Evolutionary conservation across 2,329 filamentous ascomycete genomes (phyloP), one percentile per base, ranked within the genome.

Genomic region (Sarocladiaceae sp.): DNA sequence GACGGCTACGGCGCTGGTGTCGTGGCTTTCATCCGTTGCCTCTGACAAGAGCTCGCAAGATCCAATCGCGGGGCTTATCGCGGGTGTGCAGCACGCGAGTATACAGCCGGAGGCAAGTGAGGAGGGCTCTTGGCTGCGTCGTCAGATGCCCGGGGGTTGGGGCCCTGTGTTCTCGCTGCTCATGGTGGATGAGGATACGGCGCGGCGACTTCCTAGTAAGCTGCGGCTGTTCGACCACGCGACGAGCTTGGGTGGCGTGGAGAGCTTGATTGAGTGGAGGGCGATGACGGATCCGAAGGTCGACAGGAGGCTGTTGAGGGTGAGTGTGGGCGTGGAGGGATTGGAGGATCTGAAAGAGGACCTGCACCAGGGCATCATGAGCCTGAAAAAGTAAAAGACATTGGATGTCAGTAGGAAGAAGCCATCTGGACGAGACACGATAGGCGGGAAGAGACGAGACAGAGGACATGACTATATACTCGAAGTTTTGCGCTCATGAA

Each of bases 231-330:
- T 97, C 69, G 88, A 95, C 55, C 93, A 98, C 64, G 93, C 93
- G 5, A 98, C 93, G 2, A 94, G 87, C 62, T 66, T 97, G 21
- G 93, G 93, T 2, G 91, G 93, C 4, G 88, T 97, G 9, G 93
- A 97, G 75, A 93, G 88, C 58, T 66, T 97, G 69, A 90, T 98
- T 54, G 93, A 98, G 74, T 98, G 93, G 93, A 75, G 93, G 47
- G 79, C 85, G 39, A 93, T 98, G 88, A 83, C 82, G 47, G 93
- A 98, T 69, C 56, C 65, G 3, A 71, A 62, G 1, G 82, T 94
- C 31, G 87, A 94, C 58, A 76, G 72, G 57, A 72, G 78, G 47
- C 62, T 97, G 60, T 57, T 96, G 63, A 70, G 93, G 43, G 68
- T 98, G 23, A 96, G 90, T 61, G 68, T 96, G 26, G 93, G 93